phyloP scores from a whole-genome alignment of 306 rosid species.

The Sechiopsis laciniata region DNA sequence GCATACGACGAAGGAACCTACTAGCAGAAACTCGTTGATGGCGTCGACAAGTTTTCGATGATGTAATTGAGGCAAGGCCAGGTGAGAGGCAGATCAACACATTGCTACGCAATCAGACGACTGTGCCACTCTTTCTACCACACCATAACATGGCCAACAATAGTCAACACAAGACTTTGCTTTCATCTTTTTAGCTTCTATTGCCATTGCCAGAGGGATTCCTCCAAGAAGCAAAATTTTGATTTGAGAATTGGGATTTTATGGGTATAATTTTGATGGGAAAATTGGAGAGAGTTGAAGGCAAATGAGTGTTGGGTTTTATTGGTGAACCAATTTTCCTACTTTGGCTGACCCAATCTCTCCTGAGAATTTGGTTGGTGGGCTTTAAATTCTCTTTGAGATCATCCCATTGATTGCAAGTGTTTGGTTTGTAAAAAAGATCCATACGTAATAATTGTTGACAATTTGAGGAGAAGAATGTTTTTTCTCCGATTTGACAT shows the following conservation, averaged over 20 bases:
- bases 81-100: slow-evolving; percentile 56
- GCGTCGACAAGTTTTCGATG: slow-evolving; percentile 55
- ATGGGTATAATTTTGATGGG: slow-evolving; percentile 22
- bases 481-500: too few relatives aligned
- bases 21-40: slow-evolving; percentile 68
- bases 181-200: slow-evolving; percentile 33
- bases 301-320: slow-evolving; percentile 24
- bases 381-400: not conserved
- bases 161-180: slow-evolving; percentile 29
- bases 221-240: not conserved
- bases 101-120: slow-evolving; percentile 40
- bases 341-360: slow-evolving; percentile 21
- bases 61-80: too few relatives aligned
- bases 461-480: too few relatives aligned
- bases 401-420: not conserved
- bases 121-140: slow-evolving; percentile 45
- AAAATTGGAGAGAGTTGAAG: slow-evolving; percentile 36
- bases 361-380: not conserved
- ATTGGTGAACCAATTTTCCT: slow-evolving; percentile 53
- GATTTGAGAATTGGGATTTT: not conserved
- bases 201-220: slow-evolving; percentile 11
- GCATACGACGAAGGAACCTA: slow-evolving; percentile 47
- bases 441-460: too few relatives aligned
- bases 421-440: too few relatives aligned
- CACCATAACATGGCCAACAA: slow-evolving; percentile 34